Base-by-base conservation (phyloP, 2,329 filamentous ascomycete species). In the Periconia sp. region DNA sequence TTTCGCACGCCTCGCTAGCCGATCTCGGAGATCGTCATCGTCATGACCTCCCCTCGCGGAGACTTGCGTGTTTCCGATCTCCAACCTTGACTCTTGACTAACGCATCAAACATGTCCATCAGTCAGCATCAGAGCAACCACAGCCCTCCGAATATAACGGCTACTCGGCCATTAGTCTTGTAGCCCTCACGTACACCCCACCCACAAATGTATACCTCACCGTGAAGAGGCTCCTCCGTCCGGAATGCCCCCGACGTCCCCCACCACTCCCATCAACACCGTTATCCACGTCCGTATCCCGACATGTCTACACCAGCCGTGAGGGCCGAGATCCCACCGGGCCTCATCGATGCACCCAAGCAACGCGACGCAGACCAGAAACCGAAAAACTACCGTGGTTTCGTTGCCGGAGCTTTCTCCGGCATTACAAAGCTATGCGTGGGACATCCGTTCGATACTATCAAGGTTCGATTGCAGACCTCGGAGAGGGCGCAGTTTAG, bases 381-480 rank as follows among this genome's bases (percentile, higher is more conserved):
- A 52, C 64, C 62, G 15, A 83, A 79, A 62, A 88, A 90, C 71
- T 97, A 97, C 80, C 92, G 91, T 68, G 94, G 93, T n/a, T 99
- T 97, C 71, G 91, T 97, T 27, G 94, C 91, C 1, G 94, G 94
- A n/a, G 86, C 97, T 7, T 97, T 97, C 71, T 96, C 91, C 37
- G 94, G 94, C 20, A 88, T 97, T 67, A 87, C 92, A 54, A 97
- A 97, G 77, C 79, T 97, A 53, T 85, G 84, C 66, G 79, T 83
- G 59, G 85, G 85, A 30, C 85, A 87, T 74, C 85, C 85, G 75
- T 97, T 99, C 77, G 94, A 99, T 76, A 97, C 94, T 0, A 85
- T 99, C 74, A 99, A 99, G 77, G 93, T 97, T 50, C 91, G 94
- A 31, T 81, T 99, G 17, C 94, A 99, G 74, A 97, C 93, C 2